Evolutionary conservation across 2,329 filamentous ascomycete species (phyloP), one percentile per base, ranked within the genome.

Genomic region (Clonostachys sp.): DNA sequence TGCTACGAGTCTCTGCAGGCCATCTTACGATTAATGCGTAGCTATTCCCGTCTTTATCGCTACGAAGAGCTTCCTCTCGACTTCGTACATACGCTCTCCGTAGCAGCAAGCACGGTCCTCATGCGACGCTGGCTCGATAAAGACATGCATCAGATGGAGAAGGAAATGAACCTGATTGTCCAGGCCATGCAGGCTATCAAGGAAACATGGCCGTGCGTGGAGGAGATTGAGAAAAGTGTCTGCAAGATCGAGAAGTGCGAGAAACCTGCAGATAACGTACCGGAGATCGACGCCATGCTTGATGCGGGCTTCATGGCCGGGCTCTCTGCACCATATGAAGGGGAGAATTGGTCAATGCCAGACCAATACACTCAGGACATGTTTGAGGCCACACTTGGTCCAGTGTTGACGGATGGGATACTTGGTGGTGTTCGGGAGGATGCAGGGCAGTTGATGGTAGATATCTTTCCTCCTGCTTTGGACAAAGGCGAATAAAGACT

Each of bases 141-240:
- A 8, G 60, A 64, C 0, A 60, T 67, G 0, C 70, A 66, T 65
- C 63, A 75, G 44, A 74, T 83, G 30, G 69, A 77, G 1, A 65
- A 64, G 30, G 71, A 74, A 16, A 62, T 84, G 20, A 71, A 73
- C 9, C 65, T 72, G 14, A 65, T 72, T n/a, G 58, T 72, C 1
- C 71, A 77, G 5, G 72, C 73, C 35, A 74, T 80, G 51, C 65
- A 75, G 34, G 65, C 70, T n/a, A 74, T 83, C 34, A 66, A 80
- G 33, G 65, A 72, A 39, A 73, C 71, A 8, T 75, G 69, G 67
- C 68, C 70, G 6, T 74, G 70, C 51, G 65, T 74, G 34, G 59
- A 58, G 24, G 71, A 74, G 51, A 67, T 76, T 38, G n/a, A 41
- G 16, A 34, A 45, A 18, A 45, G 34, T 38, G 20, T 45, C 16